phyloP scores from a whole-genome alignment of 1,284 basidiomycete genomes.

The Naganishia sp. region DNA sequence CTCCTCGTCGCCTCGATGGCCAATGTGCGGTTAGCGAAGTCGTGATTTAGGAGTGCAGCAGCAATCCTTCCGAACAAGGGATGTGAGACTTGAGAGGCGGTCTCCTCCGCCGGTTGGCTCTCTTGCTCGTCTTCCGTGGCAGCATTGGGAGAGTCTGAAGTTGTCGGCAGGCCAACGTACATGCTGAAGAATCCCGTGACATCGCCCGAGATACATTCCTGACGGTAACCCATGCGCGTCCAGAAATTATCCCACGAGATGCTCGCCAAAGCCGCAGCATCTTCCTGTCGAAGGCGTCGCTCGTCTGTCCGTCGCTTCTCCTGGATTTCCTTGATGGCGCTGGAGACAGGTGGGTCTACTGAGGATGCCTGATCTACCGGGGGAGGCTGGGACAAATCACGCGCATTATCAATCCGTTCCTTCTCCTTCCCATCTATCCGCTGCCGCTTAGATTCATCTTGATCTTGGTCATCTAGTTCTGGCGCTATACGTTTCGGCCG shows the following conservation, averaged over 20 bases:
- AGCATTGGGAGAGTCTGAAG: neutral
- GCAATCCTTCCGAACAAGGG: conserved; percentile 69
- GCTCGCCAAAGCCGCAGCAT: conserved; percentile 52
- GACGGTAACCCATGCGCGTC: conserved; percentile 90
- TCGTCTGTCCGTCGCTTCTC: conserved; percentile 45
- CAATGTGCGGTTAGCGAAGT: conserved; percentile 69
- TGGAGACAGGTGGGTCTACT: neutral
- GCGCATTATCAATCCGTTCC: neutral
- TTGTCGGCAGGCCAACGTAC: conserved; percentile 38
- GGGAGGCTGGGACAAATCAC: too few species aligned
- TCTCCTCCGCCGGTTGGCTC: neutral
- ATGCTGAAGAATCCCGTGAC: conserved; percentile 86
- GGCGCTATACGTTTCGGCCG: conserved; percentile 46
- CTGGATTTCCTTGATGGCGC: conserved; percentile 40
- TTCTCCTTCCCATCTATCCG: neutral
- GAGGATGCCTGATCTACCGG: conserved; percentile 7
- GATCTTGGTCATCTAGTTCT: conserved; percentile 5
- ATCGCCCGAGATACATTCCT: conserved; percentile 82
- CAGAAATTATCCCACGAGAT: conserved; percentile 73
- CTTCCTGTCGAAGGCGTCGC: conserved; percentile 50
- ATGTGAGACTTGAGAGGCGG: conserved; percentile 48
- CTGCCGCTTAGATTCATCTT: conserved; percentile 4
- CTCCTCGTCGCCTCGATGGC: conserved; percentile 68
- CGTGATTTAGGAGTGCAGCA: conserved; percentile 68
- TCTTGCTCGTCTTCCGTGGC: neutral